Base-by-base conservation (phyloP, 495 filamentous ascomycete genomes). In the Staphylotrichum tortipilum region DNA sequence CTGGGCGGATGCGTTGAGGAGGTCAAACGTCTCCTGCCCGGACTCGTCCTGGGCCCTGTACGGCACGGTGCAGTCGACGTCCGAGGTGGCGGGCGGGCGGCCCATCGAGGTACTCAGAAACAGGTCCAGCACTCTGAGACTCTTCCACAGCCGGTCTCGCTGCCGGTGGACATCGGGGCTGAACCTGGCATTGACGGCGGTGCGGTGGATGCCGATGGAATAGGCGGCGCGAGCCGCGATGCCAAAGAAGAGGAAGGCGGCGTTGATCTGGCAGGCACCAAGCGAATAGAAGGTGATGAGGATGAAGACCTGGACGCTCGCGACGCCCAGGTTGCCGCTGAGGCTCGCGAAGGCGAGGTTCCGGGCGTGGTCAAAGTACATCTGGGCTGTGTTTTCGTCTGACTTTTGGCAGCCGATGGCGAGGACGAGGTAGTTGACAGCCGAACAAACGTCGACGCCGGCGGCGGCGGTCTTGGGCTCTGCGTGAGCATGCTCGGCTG, bases 261-360 rank as follows among this genome's bases (percentile, higher is more conserved):
- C 77, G 54, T 81, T 83, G 37, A 78, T 77, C 51, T 80, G 75
- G 54, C 78, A 80, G 2, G 76, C 74, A 22, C 76, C 69, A 11
- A 82, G 73, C 72, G 81, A 80, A 59, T 79, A 81, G 47, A 81
- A 64, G 9, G 78, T 79, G 18, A 80, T 71, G 39, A 83, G 63
- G 1, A 80, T 68, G 55, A 81, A 80, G 8, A 67, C 74, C 59
- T 81, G 78, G 6, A 82, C 77, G 3, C 74, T 80, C 51, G 70
- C 72, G 15, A 78, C 68, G 22, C 77, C 76, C 1, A 80, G 67
- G 26, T 78, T 76, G 28, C 77, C 76, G 31, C 71, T 74, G 18
- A 83, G 76, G 4, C 65, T 72, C 1, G 73, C 71, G 33, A 81
- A 74, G 1, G 79, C 78, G 19, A 76, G 60, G 39, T 75, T 70